These are phyloP conservation scores for Paraurostyla sp. DNA, from an alignment of 73 alveolate species.

Conservation along the genomic window DNA sequence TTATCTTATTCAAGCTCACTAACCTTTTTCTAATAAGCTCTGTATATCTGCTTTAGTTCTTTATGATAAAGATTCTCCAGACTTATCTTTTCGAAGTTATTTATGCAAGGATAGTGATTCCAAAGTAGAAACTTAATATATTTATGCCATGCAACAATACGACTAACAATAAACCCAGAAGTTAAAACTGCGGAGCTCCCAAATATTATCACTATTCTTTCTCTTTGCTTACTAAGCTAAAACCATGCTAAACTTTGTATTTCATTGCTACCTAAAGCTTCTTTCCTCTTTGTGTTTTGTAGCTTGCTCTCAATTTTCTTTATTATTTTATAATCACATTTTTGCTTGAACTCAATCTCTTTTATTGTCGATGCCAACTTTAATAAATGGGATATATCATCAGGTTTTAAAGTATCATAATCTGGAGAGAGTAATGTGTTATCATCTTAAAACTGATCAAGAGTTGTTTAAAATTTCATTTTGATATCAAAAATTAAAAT, in stretches of 20 bases:
- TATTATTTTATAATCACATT: not conserved
- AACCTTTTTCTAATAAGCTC: slow-evolving; percentile 23
- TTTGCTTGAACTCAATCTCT: not conserved
- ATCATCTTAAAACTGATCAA: too few relatives aligned
- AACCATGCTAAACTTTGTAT: not conserved
- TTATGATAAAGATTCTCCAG: not conserved
- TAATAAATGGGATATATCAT: not conserved
- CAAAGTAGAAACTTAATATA: not conserved
- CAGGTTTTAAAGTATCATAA: too few relatives aligned
- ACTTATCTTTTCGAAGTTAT: not conserved
- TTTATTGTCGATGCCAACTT: not conserved
- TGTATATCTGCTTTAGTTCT: slow-evolving; percentile 23
- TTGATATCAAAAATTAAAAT: not conserved
- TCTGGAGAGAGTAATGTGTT: too few relatives aligned
- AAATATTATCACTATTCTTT: not conserved
- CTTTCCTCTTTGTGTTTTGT: not conserved
- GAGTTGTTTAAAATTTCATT: too few relatives aligned
- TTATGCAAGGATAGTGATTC: not conserved
- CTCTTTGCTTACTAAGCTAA: not conserved
- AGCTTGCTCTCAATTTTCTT: slow-evolving; percentile 7
- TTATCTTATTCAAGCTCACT: slow-evolving; percentile 28
- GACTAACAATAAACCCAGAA: not conserved
- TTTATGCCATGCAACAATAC: not conserved
- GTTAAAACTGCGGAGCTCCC: not conserved
- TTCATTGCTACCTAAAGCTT: not conserved